Evolutionary conservation across 2,329 filamentous ascomycete species (phyloP).

Genomic region (Ceratocystis ficicola): DNA sequence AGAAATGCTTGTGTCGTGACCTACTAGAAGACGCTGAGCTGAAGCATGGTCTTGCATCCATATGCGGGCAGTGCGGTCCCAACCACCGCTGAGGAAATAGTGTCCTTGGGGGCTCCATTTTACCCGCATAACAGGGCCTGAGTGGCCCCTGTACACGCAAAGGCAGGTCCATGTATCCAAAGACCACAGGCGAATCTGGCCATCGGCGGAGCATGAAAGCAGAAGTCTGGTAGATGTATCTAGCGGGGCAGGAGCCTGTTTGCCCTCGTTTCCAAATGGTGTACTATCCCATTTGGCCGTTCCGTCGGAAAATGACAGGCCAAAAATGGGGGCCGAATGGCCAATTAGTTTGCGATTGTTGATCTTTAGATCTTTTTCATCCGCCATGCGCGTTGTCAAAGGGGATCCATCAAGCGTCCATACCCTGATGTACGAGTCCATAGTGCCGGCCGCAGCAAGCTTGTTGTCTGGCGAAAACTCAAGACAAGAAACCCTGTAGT

Average conservation of each 20-base stretch:
- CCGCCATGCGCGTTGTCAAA: conserved; percentile 52
- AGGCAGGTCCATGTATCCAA: conserved; percentile 84
- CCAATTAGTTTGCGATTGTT: conserved; percentile 66
- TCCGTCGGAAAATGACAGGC: conserved; percentile 69
- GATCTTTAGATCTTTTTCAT: conserved; percentile 47
- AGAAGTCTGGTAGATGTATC: conserved; percentile 59
- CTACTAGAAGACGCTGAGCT: conserved; percentile 74
- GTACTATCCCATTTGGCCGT: conserved; percentile 44
- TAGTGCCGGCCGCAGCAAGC: conserved; percentile 77
- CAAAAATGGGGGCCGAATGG: conserved; percentile 80
- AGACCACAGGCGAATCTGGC: conserved; percentile 83
- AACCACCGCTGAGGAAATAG: conserved; percentile 80
- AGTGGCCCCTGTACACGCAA: conserved; percentile 87
- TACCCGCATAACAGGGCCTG: conserved; percentile 77
- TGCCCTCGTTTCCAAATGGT: conserved; percentile 40
- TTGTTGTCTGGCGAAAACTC: conserved; percentile 89
- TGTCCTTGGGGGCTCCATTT: conserved; percentile 87
- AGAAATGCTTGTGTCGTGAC: conserved; percentile 88
- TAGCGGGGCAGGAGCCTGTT: conserved; percentile 31
- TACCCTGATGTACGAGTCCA: conserved; percentile 88
- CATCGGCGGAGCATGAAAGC: conserved; percentile 77
- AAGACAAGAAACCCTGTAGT: conserved; percentile 65
- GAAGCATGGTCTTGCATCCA: conserved; percentile 92
- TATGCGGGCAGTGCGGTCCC: conserved; percentile 79
- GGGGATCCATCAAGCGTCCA: conserved; percentile 83